Conservation (phyloP, 2,329 filamentous ascomycete species). For the Microcyclosporella mali region DNA sequence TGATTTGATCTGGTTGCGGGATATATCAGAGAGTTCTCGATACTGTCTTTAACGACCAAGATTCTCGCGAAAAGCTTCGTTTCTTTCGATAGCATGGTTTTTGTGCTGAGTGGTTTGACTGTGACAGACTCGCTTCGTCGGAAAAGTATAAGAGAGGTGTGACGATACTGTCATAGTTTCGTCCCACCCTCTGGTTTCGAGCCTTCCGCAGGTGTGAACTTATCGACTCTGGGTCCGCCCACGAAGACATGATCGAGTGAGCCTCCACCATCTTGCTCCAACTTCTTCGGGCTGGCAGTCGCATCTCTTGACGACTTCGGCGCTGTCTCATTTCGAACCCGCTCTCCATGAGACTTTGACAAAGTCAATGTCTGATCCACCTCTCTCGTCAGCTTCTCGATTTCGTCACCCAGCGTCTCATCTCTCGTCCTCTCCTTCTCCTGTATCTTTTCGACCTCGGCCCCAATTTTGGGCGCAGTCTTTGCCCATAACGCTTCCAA, state of each 20-base stretch:
- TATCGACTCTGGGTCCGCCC: slow-evolving; percentile 7
- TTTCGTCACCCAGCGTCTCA: slow-evolving; percentile 52
- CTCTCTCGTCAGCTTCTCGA: slow-evolving; percentile 53
- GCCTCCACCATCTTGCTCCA: not conserved
- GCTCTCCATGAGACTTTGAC: slow-evolving; percentile 42
- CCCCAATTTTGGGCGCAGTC: slow-evolving; percentile 56
- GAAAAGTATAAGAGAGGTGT: too few species aligned
- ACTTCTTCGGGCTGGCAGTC: not conserved
- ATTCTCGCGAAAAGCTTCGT: too few species aligned
- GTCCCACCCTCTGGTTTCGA: slow-evolving; percentile 4
- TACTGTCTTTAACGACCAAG: too few species aligned
- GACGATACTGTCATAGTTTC: too few species aligned
- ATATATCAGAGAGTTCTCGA: too few species aligned
- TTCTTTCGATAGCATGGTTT: too few species aligned
- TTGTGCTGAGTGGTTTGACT: too few species aligned
- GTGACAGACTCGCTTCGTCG: too few species aligned
- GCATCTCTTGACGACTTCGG: not conserved
- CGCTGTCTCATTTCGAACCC: slow-evolving; percentile 20
- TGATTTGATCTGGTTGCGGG: too few species aligned
- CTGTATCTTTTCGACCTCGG: slow-evolving; percentile 24
- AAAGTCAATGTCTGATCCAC: slow-evolving; percentile 51
- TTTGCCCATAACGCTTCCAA: slow-evolving; percentile 68
- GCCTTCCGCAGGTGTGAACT: slow-evolving; percentile 6
- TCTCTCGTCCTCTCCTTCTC: slow-evolving; percentile 43
- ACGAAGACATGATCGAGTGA: slow-evolving; percentile 12